Base-by-base conservation (phyloP, 1,139 yeast genomes). In the Saccharomyces hybrid region DNA sequence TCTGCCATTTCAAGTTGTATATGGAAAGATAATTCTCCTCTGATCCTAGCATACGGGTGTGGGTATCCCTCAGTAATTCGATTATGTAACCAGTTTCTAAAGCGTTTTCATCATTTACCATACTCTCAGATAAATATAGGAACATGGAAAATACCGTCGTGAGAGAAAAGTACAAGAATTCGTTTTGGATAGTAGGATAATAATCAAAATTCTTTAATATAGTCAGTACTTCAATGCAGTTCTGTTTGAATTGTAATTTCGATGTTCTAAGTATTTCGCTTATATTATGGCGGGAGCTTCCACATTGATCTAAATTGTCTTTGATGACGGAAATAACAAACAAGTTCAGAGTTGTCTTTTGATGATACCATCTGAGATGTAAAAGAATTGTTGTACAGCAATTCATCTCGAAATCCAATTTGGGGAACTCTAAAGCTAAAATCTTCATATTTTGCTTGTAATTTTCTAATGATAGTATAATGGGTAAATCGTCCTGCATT, bases 401-500 rank as follows among this genome's bases (percentile, higher is more conserved):
- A 5, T 63, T 60, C 9, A 62, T 46, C 38, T 61, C 64, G 41
- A 60, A 61, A 19, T 55, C 55, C 9, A 60, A 38, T 13, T 59
- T 60, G 2, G 67, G 62, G 31, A 57, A 58, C 1, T 58, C 60
- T 11, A 61, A 56, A 47, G 56, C 60, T 16, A 62, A 41, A 28
- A 62, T 49, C 11, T 62, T 58, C 19, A 65, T 34, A 47, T 59
- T 63, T 50, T 62, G 61, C 29, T 60, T 59, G 49, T 63, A 64
- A 47, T 57, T 59, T 13, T 60, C 64, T 14, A 60, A 34, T 34
- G 55, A 58, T 57, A 66, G 57, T 5, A 60, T 57, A 2, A 61
- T 57, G 13, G 61, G 69, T 50, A 67, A 55, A 8, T 56, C 57
- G 11, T 58, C 56, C 41, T 55, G 62, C 67, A 67, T 66, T 3